These are phyloP conservation scores for Funneliformis caledonium DNA, from an alignment of 371 early-diverging fungal species.

Conservation along the genomic window DNA sequence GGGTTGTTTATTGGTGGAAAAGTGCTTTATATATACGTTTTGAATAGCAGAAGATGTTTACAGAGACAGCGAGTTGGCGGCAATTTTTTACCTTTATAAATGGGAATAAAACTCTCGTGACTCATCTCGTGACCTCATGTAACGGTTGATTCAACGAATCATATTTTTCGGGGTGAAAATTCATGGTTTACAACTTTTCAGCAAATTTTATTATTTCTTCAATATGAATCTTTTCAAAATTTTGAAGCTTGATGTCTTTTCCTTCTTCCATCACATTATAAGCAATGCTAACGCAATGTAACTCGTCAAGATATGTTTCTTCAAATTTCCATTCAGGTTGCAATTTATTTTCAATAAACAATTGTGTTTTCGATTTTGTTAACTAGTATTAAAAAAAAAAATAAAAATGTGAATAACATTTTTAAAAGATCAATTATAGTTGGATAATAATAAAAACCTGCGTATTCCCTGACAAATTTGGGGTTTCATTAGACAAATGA, in stretches of 20 bases:
- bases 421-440: background rate
- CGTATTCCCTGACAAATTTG: background rate
- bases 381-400: background rate
- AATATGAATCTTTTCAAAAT: conserved; percentile 7
- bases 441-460: background rate
- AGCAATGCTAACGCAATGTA: conserved; percentile 23
- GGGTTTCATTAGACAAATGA: conserved; percentile 7
- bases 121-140: too few species aligned
- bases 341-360: conserved; percentile 16
- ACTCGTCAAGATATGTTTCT: conserved; percentile 34
- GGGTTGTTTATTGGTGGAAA: too few species aligned
- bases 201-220: background rate
- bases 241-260: background rate
- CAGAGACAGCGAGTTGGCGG: too few species aligned
- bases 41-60: background rate
- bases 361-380: conserved; percentile 9
- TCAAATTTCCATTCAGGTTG: conserved; percentile 30
- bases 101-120: too few species aligned
- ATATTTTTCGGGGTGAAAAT: background rate
- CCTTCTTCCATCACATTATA: background rate
- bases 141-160: background rate
- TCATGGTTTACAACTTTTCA: background rate
- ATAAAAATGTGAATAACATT: background rate
- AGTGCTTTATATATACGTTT: background rate
- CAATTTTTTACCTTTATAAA: background rate